phyloP scores from a whole-genome alignment of 305 asterid species.

The Fraxinus ornus region DNA sequence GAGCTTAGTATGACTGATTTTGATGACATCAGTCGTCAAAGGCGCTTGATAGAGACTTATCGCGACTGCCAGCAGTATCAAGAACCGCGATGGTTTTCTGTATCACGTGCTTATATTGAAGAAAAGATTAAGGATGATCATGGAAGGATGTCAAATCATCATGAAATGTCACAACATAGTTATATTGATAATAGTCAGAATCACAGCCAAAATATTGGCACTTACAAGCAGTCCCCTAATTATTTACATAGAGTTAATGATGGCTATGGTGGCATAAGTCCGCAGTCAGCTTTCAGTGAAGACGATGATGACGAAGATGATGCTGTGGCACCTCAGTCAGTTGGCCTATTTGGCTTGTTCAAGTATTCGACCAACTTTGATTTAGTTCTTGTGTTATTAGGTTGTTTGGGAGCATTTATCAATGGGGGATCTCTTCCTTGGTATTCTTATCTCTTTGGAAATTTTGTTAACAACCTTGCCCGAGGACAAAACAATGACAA shows the following conservation, averaged over 20 bases:
- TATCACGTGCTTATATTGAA: constrained; percentile 44
- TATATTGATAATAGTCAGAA: constrained; percentile 17
- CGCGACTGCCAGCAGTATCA: constrained; percentile 28
- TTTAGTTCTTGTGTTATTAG: constrained; percentile 55
- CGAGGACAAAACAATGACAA: constrained; percentile 30
- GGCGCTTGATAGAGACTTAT: constrained; percentile 40
- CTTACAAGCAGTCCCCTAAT: constrained; percentile 26
- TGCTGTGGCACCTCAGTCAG: constrained; percentile 35
- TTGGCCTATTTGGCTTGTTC: constrained; percentile 63
- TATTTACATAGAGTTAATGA: constrained; percentile 20
- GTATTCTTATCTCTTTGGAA: constrained; percentile 76
- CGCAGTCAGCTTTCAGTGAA: constrained; percentile 23
- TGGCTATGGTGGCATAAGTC: constrained; percentile 22
- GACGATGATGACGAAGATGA: constrained; percentile 58
- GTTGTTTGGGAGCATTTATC: constrained; percentile 73
- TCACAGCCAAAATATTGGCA: constrained; percentile 18
- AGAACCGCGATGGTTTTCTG: constrained; percentile 55
- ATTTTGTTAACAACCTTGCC: constrained; percentile 65
- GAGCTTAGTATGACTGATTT: constrained; percentile 35
- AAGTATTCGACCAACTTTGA: constrained; percentile 71
- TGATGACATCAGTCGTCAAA: constrained; percentile 39
- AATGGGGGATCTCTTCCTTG: constrained; percentile 93
- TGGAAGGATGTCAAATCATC: constrained; percentile 7
- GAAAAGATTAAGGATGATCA: constrained; percentile 10
- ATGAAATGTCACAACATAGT: background rate